Evolutionary conservation across 2,329 filamentous ascomycete genomes (phyloP).

Genomic region (Drechslerella coelobrocha): DNA sequence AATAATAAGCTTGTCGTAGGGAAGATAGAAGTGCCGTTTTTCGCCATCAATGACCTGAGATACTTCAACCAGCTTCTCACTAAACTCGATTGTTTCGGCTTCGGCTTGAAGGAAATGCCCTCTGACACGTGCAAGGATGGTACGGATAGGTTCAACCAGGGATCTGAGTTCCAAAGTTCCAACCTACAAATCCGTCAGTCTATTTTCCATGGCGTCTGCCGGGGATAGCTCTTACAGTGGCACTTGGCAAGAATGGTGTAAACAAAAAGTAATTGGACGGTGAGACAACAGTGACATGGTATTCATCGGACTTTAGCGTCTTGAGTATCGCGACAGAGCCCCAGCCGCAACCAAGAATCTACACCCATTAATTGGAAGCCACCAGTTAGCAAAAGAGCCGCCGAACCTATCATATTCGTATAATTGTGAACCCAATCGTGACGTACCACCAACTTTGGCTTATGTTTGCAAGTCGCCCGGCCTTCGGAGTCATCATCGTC

Average conservation of each 20-base stretch:
- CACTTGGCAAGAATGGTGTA: constrained; percentile 95
- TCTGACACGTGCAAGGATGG: constrained; percentile 76
- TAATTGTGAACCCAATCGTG: not conserved
- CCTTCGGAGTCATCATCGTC: constrained; percentile 83
- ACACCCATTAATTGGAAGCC: not conserved
- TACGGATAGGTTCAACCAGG: constrained; percentile 87
- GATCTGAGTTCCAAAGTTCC: constrained; percentile 91
- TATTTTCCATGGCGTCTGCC: not conserved
- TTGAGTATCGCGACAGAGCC: constrained; percentile 91
- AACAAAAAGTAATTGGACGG: constrained; percentile 97
- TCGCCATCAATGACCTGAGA: constrained; percentile 76
- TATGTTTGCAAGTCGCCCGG: constrained; percentile 76
- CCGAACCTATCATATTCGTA: no score
- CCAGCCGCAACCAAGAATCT: constrained; percentile 83
- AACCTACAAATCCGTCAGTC: constrained; percentile 58
- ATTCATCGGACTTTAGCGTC: constrained; percentile 85
- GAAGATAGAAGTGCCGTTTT: constrained; percentile 85
- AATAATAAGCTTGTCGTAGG: constrained; percentile 95
- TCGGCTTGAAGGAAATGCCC: constrained; percentile 90
- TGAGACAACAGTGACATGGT: constrained; percentile 93
- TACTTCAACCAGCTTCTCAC: constrained; percentile 86
- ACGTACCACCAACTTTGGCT: constrained; percentile 83
- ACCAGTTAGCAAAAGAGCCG: no score
- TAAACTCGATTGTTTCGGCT: constrained; percentile 90
- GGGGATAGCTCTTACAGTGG: constrained; percentile 67